phyloP scores from a whole-genome alignment of 2,329 filamentous ascomycete genomes.

The Fusarium luffae region DNA sequence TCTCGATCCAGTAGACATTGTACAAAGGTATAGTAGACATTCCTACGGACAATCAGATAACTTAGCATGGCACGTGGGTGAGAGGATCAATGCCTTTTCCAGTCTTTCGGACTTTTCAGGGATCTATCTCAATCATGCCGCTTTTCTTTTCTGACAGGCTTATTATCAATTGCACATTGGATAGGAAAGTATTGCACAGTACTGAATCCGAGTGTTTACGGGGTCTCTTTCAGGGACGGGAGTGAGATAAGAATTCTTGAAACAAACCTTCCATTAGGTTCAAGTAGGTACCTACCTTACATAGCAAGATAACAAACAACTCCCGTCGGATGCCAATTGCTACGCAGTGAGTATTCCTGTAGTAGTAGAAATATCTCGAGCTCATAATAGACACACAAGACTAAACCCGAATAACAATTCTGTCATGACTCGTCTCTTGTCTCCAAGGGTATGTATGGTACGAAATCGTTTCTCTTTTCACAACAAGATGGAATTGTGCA shows the following conservation, averaged over 20 bases:
- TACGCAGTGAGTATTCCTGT: not conserved
- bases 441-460: not conserved
- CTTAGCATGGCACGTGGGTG: slow-evolving; percentile 20
- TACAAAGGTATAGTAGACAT: not conserved
- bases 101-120: not conserved
- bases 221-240: not conserved
- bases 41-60: slow-evolving; percentile 9
- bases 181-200: not conserved
- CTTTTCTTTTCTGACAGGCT: slow-evolving; percentile 5
- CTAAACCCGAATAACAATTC: not conserved
- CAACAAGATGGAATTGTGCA: not conserved
- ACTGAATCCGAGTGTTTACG: not conserved
- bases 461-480: not conserved
- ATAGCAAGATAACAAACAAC: slow-evolving; percentile 4
- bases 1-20: slow-evolving; percentile 20
- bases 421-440: not conserved
- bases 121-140: not conserved
- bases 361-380: not conserved
- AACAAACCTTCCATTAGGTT: slow-evolving; percentile 9
- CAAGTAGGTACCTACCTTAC: not conserved
- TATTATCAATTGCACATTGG: slow-evolving; percentile 4
- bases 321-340: slow-evolving; percentile 3
- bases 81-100: slow-evolving; percentile 15
- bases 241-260: not conserved
- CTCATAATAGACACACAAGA: not conserved